Evolutionary conservation across 2,329 filamentous ascomycete genomes (phyloP), one percentile per base, ranked within the genome.

Genomic region (Colletotrichum sublineola): DNA sequence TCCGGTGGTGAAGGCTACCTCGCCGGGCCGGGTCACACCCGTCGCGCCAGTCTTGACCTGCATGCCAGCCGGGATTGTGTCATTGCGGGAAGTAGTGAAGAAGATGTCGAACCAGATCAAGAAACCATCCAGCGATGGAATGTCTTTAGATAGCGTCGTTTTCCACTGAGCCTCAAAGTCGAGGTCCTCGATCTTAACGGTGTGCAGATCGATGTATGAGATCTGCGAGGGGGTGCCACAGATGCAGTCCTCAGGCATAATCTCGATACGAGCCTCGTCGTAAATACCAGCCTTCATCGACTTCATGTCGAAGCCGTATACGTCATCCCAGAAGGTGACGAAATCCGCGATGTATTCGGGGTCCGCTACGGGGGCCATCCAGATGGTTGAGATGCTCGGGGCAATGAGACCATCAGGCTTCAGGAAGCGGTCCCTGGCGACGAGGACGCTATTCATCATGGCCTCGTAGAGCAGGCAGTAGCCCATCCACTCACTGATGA

Each of bases 401-500:
- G 96, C 93, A 84, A 98, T 91, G 64, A 98, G 86, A 20, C 95
- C 95, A 68, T 90, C 92, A 0, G 92, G 89, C 72, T 89, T 91
- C 33, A 98, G 90, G 81, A 97, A 98, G 76, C 90, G 91, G 82
- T 98, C 95, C 73, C 95, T 89, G 55, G 96, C 96, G 79, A 91
- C 96, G 63, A 98, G 87, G 31, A 98, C 94, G 61, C 94, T 97
- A 75, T 96, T 94, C 38, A 98, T 90, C 95, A 98, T 98, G 68
- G 95, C 94, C 83, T 98, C 95, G 81, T 97, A 98, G 7, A 98
- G 88, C 24, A 98, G 88, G 75, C 92, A 94, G 80, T 98, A 98
- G 40, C 95, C 95, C 95, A 98, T 98, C 95, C 95, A 98, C 82
- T 98, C 95, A 72, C 94, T 97, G 73, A 98, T 92, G 79, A 98